Evolutionary conservation across 1,139 yeast species (phyloP), one percentile per base, ranked within the genome.

Genomic region (Blastobotrys persicus): DNA sequence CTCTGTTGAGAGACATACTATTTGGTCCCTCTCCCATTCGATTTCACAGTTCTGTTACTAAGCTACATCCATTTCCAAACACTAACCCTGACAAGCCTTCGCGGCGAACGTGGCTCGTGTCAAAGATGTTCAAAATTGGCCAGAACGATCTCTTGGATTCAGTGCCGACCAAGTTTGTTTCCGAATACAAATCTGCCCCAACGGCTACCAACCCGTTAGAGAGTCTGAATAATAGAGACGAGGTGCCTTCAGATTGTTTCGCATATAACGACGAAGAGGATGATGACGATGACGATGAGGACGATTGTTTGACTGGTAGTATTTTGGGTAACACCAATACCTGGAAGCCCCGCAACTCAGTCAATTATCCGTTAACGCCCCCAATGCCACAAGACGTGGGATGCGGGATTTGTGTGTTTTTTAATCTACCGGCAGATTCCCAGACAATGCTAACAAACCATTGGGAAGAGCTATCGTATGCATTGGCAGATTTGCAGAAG

Each of bases 401-500:
- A 14, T 40, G 53, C 42, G 65, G 59, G 3, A 54, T 61, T 28
- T 60, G 65, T 46, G 48, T 60, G 11, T 53, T 53, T 33, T 51
- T 61, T 45, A 52, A 49, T 26, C 44, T 57, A 0, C 51, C 57
- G 12, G 47, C 56, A 3, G 58, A 55, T 19, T 44, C 55, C 12
- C 55, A 55, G n/a, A 56, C 56, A 20, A 38, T 51, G 1, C 47
- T 62, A n/a, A 54, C 59, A 2, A 53, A 52, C 39, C 62, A 62
- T 48, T 62, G 66, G 66, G 58, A 56, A 18, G 64, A 62, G 46
- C 54, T 62, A 4, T 50, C 58, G 4, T 45, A 50, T 19, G 64
- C 64, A 3, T 42, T 61, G 42, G 45, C 56, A 4, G 63, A 61
- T 32, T 52, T 62, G 14, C 63, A 62, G 45, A 26, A 42, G 9